These are phyloP conservation scores for Boletus austroedulis DNA, from an alignment of 1,284 basidiomycete genomes.

Conservation along the genomic window DNA sequence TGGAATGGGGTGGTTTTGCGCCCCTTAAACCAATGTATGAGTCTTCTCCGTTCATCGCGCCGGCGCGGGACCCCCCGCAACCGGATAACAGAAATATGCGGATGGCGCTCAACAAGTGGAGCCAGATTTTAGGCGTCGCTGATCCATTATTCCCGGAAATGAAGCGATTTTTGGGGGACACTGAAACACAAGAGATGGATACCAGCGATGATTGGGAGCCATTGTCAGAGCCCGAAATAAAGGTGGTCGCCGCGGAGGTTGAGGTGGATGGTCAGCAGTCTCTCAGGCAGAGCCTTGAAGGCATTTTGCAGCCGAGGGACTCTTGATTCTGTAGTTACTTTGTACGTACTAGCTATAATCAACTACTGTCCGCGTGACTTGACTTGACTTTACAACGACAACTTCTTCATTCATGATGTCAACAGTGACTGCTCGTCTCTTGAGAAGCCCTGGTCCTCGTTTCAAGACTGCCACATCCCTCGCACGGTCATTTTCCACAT, in stretches of 20 bases:
- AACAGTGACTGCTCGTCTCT: not conserved
- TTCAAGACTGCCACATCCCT: constrained; percentile 9
- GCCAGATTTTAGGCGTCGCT: constrained; percentile 33
- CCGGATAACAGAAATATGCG: constrained; percentile 32
- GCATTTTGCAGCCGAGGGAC: constrained; percentile 13
- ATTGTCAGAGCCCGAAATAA: constrained; percentile 13
- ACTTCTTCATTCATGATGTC: constrained; percentile 5
- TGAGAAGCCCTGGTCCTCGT: constrained; percentile 5
- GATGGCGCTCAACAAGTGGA: constrained; percentile 34
- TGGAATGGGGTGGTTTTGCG: constrained; percentile 34
- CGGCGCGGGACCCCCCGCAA: constrained; percentile 11
- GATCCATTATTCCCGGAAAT: constrained; percentile 36
- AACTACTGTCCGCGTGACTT: no score
- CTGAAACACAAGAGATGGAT: constrained; percentile 8
- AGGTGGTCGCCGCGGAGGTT: not conserved
- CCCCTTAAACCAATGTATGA: constrained; percentile 30
- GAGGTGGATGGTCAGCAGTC: constrained; percentile 14
- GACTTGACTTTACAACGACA: not conserved
- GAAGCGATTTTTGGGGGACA: not conserved
- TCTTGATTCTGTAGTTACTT: not conserved
- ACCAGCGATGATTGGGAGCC: constrained; percentile 26
- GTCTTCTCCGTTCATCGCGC: constrained; percentile 29
- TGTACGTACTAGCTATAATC: no score
- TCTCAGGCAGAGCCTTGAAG: constrained; percentile 28
- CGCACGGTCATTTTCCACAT: constrained; percentile 24